Evolutionary conservation across 139 green algal genomes (phyloP).

Genomic region (Mesostigma viride): DNA sequence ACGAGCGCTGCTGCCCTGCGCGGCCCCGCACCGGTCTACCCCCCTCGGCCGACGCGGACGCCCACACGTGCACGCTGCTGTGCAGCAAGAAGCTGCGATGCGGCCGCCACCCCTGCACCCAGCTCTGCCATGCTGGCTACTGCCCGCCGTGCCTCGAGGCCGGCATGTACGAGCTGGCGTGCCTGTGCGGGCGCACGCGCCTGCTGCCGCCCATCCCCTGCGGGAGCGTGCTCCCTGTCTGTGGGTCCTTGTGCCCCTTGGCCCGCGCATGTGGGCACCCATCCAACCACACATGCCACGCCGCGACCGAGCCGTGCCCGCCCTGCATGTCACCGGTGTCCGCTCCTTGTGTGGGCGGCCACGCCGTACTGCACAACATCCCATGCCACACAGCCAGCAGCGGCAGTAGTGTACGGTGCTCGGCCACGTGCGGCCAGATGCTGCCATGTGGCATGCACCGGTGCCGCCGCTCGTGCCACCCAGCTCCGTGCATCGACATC

Average conservation of each 20-base stretch:
- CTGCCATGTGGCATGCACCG: constrained; percentile 17
- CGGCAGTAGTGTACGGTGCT: constrained; percentile 18
- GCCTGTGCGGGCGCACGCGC: constrained; percentile 18
- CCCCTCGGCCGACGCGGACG: background rate
- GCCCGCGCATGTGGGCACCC: constrained; percentile 17
- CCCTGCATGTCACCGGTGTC: constrained; percentile 17
- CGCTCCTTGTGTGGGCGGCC: constrained; percentile 21
- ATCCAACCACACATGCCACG: constrained; percentile 24
- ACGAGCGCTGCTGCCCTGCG: background rate
- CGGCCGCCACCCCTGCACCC: constrained; percentile 20
- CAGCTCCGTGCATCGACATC: constrained; percentile 12
- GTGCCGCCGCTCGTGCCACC: constrained; percentile 17
- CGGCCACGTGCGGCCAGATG: constrained; percentile 10
- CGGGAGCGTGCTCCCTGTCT: constrained; percentile 19
- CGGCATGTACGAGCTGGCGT: constrained; percentile 18
- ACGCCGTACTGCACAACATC: constrained; percentile 21
- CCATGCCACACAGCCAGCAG: too few relatives aligned
- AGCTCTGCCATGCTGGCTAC: constrained; percentile 28
- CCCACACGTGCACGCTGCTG: constrained; percentile 22
- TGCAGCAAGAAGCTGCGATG: constrained; percentile 32
- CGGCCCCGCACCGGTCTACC: background rate
- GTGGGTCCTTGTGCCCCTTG: constrained; percentile 8
- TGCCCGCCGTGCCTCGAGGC: constrained; percentile 25
- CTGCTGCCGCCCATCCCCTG: constrained; percentile 25
- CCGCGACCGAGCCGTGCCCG: constrained; percentile 21